Base-by-base conservation (phyloP, 768 basidiomycete species). In the Trametes cingulata region DNA sequence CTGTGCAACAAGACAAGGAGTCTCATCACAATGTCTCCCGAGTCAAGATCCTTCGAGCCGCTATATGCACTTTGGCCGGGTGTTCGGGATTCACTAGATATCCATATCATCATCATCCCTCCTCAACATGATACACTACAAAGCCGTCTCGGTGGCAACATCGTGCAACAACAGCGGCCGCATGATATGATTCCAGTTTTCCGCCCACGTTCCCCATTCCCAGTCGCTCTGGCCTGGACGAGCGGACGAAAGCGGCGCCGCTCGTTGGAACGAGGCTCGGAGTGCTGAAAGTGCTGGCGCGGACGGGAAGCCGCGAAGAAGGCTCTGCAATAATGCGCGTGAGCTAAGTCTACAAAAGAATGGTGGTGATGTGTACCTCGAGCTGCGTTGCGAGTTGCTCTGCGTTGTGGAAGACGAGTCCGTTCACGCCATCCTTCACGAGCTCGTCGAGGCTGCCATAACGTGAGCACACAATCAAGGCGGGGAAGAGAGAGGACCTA, bases 361-460 rank as follows among this genome's bases (percentile, higher is more conserved):
- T 15, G 33, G 51, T 36, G 17, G 64, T 49, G 9, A 19, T 47
- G 40, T 52, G 33, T 55, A 87, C 89, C 82, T 87, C 84, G 12
- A 98, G 67, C 64, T 91, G 91, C 40, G 76, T 70, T 0, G 91
- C 87, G 24, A 99, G 76, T 62, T 94, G 82, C 22, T 74, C 68
- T 0, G 89, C 84, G 45, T 81, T 78, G 55, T 77, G 73, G 73
- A 98, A 99, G 3, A 91, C 74, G 14, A 88, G 78, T 1, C 97
- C 97, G 69, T 98, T 98, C 68, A 83, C 76, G 1, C 87, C 87
- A 57, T 93, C 82, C 65, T 85, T 85, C 8, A 99, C 93, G 8
- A 98, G 84, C 73, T 99, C 97, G 47, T 82, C 70, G 29, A 99
- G 78, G 71, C 95, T 96, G 61, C 35, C 58, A 22, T 5, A 4